Evolutionary conservation across 2,329 filamentous ascomycete species (phyloP), one percentile per base, ranked within the genome.

Genomic region (Coniella lustricola): DNA sequence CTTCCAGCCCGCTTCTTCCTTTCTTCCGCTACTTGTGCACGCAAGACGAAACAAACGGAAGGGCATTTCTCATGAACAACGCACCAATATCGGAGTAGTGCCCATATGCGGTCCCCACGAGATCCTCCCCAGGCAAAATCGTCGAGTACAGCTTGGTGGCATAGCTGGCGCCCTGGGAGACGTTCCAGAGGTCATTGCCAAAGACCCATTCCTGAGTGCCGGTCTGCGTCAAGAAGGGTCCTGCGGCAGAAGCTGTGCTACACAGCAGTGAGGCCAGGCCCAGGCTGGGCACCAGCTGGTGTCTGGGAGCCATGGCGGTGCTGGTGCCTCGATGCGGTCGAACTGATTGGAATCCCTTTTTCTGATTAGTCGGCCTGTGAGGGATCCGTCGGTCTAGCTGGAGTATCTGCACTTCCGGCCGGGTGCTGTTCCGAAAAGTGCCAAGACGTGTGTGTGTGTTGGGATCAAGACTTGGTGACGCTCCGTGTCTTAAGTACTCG

Each of bases 21-120:
- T 29, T 10, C 10, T 5, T 10, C 25, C 25, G 10, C 25, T 10
- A 29, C 5, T 4, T 29, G 4, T 41, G n/a, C n/a, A n/a, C n/a
- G n/a, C n/a, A n/a, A n/a, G n/a, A n/a, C n/a, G n/a, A 12, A 25
- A 12, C 7, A 7, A 3, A 29, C 4, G 7, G 5, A 20, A 3
- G 34, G 16, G 18, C 10, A 9, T 17, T 7, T 3, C 21, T 14
- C 7, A 16, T n/a, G n/a, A n/a, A n/a, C n/a, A n/a, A n/a, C 13
- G 20, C 34, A 63, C 61, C 63, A 47, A 62, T 60, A 50, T 59
- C 60, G 20, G 59, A 59, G 38, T 64, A 63, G 42, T 64, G 62
- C 0, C 62, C 62, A 2, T 57, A 56, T 4, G 62, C 62, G 18
- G 59, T 51, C 18, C 59, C 61, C 34, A 62, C 61, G 12, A 56